phyloP scores from a whole-genome alignment of 2,329 filamentous ascomycete species.

The Metarhizium anisopliae region DNA sequence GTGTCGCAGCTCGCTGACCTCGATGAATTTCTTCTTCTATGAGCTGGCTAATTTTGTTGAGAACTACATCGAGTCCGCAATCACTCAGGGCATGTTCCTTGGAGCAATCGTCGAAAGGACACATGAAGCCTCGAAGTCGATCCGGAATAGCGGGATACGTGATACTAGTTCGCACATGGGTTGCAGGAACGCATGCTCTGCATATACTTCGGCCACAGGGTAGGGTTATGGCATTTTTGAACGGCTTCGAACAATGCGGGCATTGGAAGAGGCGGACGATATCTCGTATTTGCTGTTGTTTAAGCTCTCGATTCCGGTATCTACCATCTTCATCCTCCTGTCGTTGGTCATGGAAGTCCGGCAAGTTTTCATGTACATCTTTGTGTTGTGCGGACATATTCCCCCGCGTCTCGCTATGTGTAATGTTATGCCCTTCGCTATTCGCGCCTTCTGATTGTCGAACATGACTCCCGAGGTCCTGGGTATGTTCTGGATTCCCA shows the following conservation, averaged over 20 bases:
- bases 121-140: slow-evolving; percentile 62
- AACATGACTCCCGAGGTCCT: not conserved
- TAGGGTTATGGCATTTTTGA: slow-evolving; percentile 62
- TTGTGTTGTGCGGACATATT: not conserved
- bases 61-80: slow-evolving; percentile 66
- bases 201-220: slow-evolving; percentile 79
- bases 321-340: not conserved
- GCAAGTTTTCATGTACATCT: not conserved
- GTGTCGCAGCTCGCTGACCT: slow-evolving; percentile 21
- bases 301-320: slow-evolving; percentile 2
- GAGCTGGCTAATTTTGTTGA: slow-evolving; percentile 61
- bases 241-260: slow-evolving; percentile 58
- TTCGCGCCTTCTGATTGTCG: not conserved
- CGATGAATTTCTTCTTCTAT: slow-evolving; percentile 44
- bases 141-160: slow-evolving; percentile 65
- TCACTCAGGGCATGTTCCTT: slow-evolving; percentile 69
- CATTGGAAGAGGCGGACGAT: slow-evolving; percentile 68
- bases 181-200: slow-evolving; percentile 60
- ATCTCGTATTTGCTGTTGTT: slow-evolving; percentile 15
- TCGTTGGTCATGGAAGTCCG: not conserved
- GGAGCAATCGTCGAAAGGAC: slow-evolving; percentile 58
- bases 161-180: slow-evolving; percentile 58
- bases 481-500: slow-evolving; percentile 3
- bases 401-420: not conserved
- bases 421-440: not conserved